Base-by-base conservation (phyloP, 2,329 filamentous ascomycete species). In the Fusarium sp. region DNA sequence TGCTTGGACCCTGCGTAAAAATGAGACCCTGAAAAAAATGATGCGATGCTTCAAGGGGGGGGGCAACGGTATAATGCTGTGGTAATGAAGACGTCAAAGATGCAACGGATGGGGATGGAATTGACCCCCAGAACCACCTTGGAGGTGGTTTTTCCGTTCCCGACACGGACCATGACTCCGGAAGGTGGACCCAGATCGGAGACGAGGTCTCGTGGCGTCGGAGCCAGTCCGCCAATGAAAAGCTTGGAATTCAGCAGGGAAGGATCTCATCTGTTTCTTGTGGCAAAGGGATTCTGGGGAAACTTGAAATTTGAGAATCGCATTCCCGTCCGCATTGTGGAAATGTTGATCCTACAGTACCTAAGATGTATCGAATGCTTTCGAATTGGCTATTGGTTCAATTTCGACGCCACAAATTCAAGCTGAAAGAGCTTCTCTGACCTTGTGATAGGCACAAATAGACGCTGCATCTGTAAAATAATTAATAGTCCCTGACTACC, bases 161-260 rank as follows among this genome's bases (percentile, higher is more conserved):
- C 38, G 18, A 25, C 18, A 15, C 48, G 63, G 55, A 46, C 38
- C 5, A 4, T 22, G 7, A 15, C 62, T 38, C 55, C 62, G 22
- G 8, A 3, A 11, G 12, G 27, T 68, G 58, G 64, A 13, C 4
- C 12, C 9, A 1, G 44, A 49, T 41, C 32, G 25, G 7, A 12
- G 41, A n/a, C 7, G 8, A 22, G 34, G 38, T 52, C 49, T 62
- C 29, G 22, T 67, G 32, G 5, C 24, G 30, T 18, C 59, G 65
- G 65, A 69, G 65, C 11, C 8, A 29, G 27, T 65, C 65, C 65
- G 22, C 65, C 65, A 69, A 65, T 65, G 0, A 60, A 8, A 32
- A 4, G 9, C 4, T 18, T 2, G 4, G 8, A 12, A 22, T 20
- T 3, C 7, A 18, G 10, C 51, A 16, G 27, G 15, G 11, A 12